Evolutionary conservation across 352 stramenopile species (phyloP).

Genomic region (Phytopythium chamaehyphon): DNA sequence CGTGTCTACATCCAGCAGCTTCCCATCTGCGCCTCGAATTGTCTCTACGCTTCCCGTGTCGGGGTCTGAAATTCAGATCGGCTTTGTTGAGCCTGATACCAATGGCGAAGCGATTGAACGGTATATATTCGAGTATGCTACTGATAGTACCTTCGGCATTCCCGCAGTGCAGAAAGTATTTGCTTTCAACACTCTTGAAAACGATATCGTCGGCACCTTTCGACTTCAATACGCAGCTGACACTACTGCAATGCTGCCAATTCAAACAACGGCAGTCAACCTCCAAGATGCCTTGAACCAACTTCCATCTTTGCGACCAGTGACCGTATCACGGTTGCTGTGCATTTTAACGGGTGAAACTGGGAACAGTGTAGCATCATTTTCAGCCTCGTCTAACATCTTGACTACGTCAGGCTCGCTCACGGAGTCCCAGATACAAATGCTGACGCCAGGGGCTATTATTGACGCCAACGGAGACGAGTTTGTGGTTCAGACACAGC

Average conservation of each 20-base stretch:
- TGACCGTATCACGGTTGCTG: slow-evolving; percentile 35
- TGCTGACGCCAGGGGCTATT: slow-evolving; percentile 29
- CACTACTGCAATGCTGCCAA: slow-evolving; percentile 37
- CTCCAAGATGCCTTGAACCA: slow-evolving; percentile 31
- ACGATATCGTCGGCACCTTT: slow-evolving; percentile 67
- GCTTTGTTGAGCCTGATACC: slow-evolving; percentile 22
- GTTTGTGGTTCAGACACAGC: slow-evolving; percentile 45
- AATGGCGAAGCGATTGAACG: slow-evolving; percentile 33
- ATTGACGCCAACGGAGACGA: slow-evolving; percentile 26
- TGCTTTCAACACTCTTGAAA: slow-evolving; percentile 35
- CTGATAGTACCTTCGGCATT: slow-evolving; percentile 41
- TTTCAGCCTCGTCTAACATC: slow-evolving; percentile 24
- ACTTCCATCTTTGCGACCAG: slow-evolving; percentile 46
- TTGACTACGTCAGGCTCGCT: slow-evolving; percentile 37
- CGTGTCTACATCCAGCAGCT: slow-evolving; percentile 25
- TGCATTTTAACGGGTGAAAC: slow-evolving; percentile 42
- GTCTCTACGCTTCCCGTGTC: slow-evolving; percentile 47
- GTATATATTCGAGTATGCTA: slow-evolving; percentile 62
- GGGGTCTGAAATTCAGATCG: slow-evolving; percentile 40
- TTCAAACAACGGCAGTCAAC: slow-evolving; percentile 38
- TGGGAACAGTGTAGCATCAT: slow-evolving; percentile 31
- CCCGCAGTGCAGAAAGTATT: slow-evolving; percentile 42
- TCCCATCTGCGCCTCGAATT: slow-evolving; percentile 34
- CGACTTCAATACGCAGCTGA: slow-evolving; percentile 58
- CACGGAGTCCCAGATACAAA: slow-evolving; percentile 20